phyloP scores from a whole-genome alignment of 306 rosid genomes.

The Vachellia pachyceras region DNA sequence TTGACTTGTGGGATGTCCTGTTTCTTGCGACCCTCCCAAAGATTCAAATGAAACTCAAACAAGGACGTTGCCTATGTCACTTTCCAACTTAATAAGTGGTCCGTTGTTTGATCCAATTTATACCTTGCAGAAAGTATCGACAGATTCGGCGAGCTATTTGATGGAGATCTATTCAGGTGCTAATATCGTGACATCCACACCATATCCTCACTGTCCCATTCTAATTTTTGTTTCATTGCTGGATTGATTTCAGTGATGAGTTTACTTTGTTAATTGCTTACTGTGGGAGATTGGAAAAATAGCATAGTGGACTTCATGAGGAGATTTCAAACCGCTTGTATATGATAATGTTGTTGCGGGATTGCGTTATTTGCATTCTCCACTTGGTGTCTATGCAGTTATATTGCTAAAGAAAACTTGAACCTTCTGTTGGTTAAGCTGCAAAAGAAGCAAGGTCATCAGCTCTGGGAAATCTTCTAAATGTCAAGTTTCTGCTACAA shows the following conservation, averaged over 20 bases:
- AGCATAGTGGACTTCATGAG: background rate
- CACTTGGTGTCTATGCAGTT: background rate
- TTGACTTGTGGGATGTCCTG: background rate
- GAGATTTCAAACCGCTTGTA: background rate
- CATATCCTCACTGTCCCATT: background rate
- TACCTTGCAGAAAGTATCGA: background rate
- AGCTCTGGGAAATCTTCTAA: background rate
- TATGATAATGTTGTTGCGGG: background rate
- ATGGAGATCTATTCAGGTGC: too few relatives aligned
- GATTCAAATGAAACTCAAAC: background rate
- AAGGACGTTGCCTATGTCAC: background rate
- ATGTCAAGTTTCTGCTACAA: background rate
- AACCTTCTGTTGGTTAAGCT: background rate
- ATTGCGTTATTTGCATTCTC: background rate
- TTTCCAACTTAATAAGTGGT: background rate
- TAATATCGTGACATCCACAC: background rate
- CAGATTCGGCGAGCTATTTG: background rate
- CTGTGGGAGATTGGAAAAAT: background rate
- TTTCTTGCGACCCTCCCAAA: background rate
- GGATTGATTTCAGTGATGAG: background rate
- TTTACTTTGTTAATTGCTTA: background rate
- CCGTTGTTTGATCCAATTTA: background rate
- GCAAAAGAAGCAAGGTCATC: background rate
- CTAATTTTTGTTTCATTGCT: background rate
- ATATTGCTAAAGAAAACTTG: background rate